Evolutionary conservation across 805 yeast species (phyloP), one percentile per base, ranked within the genome.

Genomic region (Myxozyma monticola): DNA sequence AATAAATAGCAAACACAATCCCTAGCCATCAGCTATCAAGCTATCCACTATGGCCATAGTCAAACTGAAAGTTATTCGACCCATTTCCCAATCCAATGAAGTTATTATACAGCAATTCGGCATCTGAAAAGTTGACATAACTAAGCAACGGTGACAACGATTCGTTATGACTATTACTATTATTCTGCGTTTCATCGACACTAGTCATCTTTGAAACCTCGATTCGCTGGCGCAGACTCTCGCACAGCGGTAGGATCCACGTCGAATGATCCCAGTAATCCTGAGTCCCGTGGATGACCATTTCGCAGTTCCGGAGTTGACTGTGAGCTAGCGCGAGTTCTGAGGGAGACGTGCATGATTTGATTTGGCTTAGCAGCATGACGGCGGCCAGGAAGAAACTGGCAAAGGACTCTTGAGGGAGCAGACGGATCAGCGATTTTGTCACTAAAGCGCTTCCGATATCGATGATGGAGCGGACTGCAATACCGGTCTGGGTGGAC

Each of bases 181-280:
- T n/a, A n/a, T n/a, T n/a, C n/a, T n/a, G n/a, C n/a, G n/a, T n/a
- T n/a, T n/a, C n/a, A n/a, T n/a, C n/a, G n/a, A n/a, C n/a, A n/a
- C n/a, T n/a, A n/a, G n/a, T n/a, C n/a, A n/a, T n/a, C n/a, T n/a
- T n/a, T n/a, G n/a, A n/a, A n/a, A n/a, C n/a, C n/a, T n/a, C n/a
- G n/a, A n/a, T n/a, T n/a, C n/a, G n/a, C n/a, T 35, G 30, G 12
- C 49, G 28, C 38, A 53, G 37, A 0, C 41, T 20, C 20, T 45
- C 48, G n/a, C 48, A 45, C 5, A 53, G 18, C 4, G 57, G 45
- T 6, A 53, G 35, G 4, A 53, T 31, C 51, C 56, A 55, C 18
- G 44, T 52, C 22, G 59, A 54, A 28, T 55, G 55, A n/a, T 55
- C 59, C 59, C 59, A 55, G 18, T 39, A 31, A 24, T 55, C 59